phyloP scores from a whole-genome alignment of 2,329 filamentous ascomycete species.

The Rhynchosporium secalis region DNA sequence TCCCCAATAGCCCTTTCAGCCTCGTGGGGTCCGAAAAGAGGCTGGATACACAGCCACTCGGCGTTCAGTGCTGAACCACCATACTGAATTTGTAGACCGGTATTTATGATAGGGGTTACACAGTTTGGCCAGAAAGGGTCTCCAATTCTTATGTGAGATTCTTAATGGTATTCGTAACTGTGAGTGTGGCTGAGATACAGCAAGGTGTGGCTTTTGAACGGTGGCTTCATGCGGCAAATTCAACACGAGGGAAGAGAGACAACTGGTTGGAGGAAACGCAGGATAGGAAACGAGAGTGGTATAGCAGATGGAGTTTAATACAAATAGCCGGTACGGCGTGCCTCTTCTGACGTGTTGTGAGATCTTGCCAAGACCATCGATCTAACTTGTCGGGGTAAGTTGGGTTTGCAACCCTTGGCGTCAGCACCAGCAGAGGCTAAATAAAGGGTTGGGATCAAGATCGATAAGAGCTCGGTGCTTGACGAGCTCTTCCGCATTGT shows the following conservation, averaged over 20 bases:
- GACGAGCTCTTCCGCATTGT: not conserved
- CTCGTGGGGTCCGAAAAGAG: slow-evolving; percentile 12
- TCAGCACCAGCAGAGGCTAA: slow-evolving; percentile 1
- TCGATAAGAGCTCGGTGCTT: slow-evolving; percentile 6
- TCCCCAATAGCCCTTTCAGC: slow-evolving; percentile 3
- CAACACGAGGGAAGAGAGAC: not conserved
- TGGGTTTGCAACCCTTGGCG: not conserved
- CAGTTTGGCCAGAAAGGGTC: not conserved
- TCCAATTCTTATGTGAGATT: slow-evolving; percentile 12
- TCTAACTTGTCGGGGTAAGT: not conserved
- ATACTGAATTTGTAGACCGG: slow-evolving; percentile 9
- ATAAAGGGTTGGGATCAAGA: not conserved
- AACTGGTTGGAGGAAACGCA: not conserved
- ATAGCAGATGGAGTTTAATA: not conserved
- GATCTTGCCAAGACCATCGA: not conserved
- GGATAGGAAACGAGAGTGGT: not conserved
- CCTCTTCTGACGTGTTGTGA: not conserved
- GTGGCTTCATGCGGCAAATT: not conserved
- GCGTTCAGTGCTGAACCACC: slow-evolving; percentile 15
- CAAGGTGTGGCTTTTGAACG: not conserved
- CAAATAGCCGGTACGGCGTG: not conserved
- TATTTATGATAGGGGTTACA: not conserved
- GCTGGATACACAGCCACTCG: slow-evolving; percentile 15
- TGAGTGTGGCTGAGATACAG: slow-evolving; percentile 10
- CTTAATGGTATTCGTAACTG: slow-evolving; percentile 4